Conservation (phyloP, 140 eudicot species). For the Erigeron philadelphicus region DNA sequence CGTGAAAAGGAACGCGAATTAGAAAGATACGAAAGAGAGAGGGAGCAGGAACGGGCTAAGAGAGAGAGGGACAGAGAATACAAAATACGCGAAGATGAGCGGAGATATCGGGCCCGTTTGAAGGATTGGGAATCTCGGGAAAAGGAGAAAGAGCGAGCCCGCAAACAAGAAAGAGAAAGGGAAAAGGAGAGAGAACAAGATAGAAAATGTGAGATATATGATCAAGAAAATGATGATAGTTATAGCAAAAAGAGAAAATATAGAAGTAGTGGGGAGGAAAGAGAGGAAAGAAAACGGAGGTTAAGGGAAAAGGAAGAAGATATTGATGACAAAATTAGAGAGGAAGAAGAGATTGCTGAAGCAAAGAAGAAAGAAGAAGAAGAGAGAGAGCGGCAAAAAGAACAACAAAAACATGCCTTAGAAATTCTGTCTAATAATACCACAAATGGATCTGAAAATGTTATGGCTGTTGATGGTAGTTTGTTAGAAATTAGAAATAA, state of each 20-base stretch:
- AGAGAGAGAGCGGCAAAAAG: conserved; percentile 47
- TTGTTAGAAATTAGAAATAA: conserved; percentile 39
- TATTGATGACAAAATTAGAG: conserved; percentile 68
- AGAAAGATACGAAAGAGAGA: conserved; percentile 81
- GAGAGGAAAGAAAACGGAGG: conserved; percentile 79
- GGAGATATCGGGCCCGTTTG: conserved; percentile 56
- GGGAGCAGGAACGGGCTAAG: conserved; percentile 91
- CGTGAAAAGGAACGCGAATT: conserved; percentile 89
- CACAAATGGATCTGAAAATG: conserved; percentile 50
- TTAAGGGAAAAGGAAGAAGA: conserved; percentile 88
- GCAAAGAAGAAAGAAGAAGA: conserved; percentile 68
- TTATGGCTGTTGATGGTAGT: conserved; percentile 38
- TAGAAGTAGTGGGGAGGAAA: conserved; percentile 70
- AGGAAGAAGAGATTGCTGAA: conserved; percentile 82
- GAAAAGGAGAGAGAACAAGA: conserved; percentile 83
- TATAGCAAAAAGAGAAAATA: conserved; percentile 70
- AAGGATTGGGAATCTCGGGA: conserved; percentile 92
- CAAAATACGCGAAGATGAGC: conserved; percentile 76
- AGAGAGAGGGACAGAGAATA: conserved; percentile 87
- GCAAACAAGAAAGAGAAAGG: conserved; percentile 76
- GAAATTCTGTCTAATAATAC: conserved; percentile 38
- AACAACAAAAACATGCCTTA: conserved; percentile 47
- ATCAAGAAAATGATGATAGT: conserved; percentile 74
- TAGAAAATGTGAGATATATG: conserved; percentile 57
- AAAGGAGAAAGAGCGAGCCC: conserved; percentile 66